Base-by-base conservation (phyloP, 441 rosid genomes). In the Pelargonium australe region DNA sequence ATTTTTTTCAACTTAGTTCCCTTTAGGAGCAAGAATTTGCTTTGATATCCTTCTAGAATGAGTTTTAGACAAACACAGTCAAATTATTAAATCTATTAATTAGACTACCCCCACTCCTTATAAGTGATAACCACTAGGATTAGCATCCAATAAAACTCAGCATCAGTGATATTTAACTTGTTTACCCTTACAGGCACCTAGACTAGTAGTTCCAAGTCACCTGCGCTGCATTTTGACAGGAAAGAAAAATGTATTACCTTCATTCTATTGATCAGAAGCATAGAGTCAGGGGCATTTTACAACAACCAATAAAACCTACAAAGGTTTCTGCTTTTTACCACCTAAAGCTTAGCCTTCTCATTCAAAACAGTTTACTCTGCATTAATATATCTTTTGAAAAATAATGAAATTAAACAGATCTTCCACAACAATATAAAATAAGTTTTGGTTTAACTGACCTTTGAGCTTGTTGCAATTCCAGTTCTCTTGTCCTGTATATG, bases 391-490 rank as follows among this genome's bases (percentile, higher is more conserved):
- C 9, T 4, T 53, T 16, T 53, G 58, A 5, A 53, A 53, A 14
- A 53, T 53, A 4, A 53, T 53, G 60, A 53, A 20, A 53, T 14
- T 14, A 53, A 53, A 53, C 60, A 55, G 14, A 16, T 70, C 9
- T 7, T 28, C 1, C 23, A 14, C 60, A 4, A 53, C 23, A 14
- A 53, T 2, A 14, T 14, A 53, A 53, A 14, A 53, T 53, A 14
- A 5, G 5, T n/a, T 53, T 53, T 0, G 8, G 23, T 14, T 2
- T 8, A 63, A 37, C 78, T 17, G 43, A 89, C 97, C 99, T 89
- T 71, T 79, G 86, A 72, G 92, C 90, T 77, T 94, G 97, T 47
- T 81, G 85, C 74, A 86, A 95, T 83, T 94, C 96, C 53, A 91
- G 76, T 69, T 91, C 94, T 78, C 80, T 89, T n/a, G 95, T 89